These are phyloP conservation scores for Micromonas commoda DNA, from an alignment of 139 green algal species.

Conservation along the genomic window DNA sequence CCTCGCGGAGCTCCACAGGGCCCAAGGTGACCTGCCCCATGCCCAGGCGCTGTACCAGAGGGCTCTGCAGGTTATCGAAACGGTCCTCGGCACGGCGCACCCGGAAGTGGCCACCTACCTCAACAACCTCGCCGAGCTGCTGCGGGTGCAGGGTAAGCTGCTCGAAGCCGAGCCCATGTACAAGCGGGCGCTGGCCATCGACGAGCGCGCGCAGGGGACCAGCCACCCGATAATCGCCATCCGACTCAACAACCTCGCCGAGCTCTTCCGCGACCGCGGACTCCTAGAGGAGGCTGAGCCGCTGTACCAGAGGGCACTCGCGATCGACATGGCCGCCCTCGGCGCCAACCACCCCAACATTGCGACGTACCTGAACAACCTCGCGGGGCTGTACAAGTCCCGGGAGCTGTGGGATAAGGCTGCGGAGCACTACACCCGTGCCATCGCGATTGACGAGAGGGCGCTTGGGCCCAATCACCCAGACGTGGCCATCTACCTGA, in stretches of 20 bases:
- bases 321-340: constrained; percentile 11
- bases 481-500: constrained; percentile 28
- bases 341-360: constrained; percentile 7
- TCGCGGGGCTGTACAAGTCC: constrained; percentile 20
- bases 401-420: constrained; percentile 3
- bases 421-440: constrained; percentile 15
- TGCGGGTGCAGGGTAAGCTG: constrained; percentile 1
- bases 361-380: constrained; percentile 25
- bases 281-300: constrained; percentile 13
- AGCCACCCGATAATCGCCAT: constrained; percentile 12
- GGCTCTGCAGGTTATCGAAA: constrained; percentile 8
- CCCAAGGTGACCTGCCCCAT: background rate
- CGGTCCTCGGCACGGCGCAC: background rate
- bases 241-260: constrained; percentile 19
- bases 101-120: constrained; percentile 22
- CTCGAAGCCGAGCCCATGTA: constrained; percentile 24
- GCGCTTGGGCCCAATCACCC: constrained; percentile 29
- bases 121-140: constrained; percentile 22
- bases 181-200: constrained; percentile 20
- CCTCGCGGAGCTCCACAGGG: constrained; percentile 10
- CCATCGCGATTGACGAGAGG: constrained; percentile 15
- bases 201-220: background rate
- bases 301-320: constrained; percentile 11
- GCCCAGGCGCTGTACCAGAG: constrained; percentile 13
- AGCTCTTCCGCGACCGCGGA: constrained; percentile 13